These are phyloP conservation scores for Skeletonema marinoi DNA, from an alignment of 108 stramenopile species.

Conservation along the genomic window DNA sequence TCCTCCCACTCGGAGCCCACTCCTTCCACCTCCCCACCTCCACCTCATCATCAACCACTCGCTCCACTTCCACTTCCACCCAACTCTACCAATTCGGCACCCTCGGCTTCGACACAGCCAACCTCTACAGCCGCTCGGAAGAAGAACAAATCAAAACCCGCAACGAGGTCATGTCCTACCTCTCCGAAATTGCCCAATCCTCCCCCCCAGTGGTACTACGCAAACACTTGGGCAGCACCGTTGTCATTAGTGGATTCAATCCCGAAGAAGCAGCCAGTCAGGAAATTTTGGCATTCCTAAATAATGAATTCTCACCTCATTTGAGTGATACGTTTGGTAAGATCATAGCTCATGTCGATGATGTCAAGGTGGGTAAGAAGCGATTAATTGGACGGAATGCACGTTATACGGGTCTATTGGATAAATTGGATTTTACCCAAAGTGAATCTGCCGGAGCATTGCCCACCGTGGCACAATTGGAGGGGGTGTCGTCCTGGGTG, in stretches of 20 bases:
- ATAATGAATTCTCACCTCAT: conserved; percentile 69
- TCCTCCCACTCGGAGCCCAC: neutral
- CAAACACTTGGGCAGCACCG: conserved; percentile 27
- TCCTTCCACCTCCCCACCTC: neutral
- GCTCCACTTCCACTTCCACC: conserved; percentile 8
- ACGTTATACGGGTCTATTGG: conserved; percentile 89
- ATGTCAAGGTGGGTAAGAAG: conserved; percentile 82
- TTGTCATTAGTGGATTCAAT: conserved; percentile 45
- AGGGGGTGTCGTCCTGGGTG: conserved; percentile 69
- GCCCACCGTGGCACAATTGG: conserved; percentile 63
- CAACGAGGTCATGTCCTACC: conserved; percentile 21
- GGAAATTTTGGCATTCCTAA: conserved; percentile 84
- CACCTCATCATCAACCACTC: neutral
- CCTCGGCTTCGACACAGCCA: conserved; percentile 37
- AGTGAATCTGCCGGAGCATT: conserved; percentile 30
- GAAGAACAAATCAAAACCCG: conserved; percentile 4
- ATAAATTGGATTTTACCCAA: conserved; percentile 74
- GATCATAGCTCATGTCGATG: conserved; percentile 84
- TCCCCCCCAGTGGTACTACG: conserved; percentile 8
- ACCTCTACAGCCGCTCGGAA: conserved; percentile 31
- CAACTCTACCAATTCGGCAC: conserved; percentile 27
- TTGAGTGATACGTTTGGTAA: conserved; percentile 65
- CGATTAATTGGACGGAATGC: conserved; percentile 83
- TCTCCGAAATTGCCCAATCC: neutral
- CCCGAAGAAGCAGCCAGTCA: conserved; percentile 57